A percentile compares a stretch with the other conserved stretches of the same genome.
Evolutionary conservation across 352 stramenopile species (phyloP).

Genomic region (Elongisporangium senticosum): DNA sequence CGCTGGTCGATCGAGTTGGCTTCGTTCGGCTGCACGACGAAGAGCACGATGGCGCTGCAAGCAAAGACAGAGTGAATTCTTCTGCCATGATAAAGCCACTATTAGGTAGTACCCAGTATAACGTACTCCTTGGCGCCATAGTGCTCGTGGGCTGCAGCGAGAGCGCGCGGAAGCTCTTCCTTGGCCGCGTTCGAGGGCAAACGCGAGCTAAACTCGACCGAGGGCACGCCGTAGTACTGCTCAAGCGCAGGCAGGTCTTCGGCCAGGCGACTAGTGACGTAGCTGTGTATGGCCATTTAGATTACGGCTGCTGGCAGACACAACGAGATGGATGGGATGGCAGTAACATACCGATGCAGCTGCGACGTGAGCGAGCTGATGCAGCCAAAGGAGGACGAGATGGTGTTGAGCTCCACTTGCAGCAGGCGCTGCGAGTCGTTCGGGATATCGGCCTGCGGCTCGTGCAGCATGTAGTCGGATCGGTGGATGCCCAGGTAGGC

Average conservation of each 20-base stretch:
- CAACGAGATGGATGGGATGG: not conserved
- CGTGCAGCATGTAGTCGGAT: constrained; percentile 95
- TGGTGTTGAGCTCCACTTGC: constrained; percentile 99
- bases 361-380: constrained; percentile 90
- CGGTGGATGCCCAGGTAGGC: constrained; percentile 87
- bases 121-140: constrained; percentile 70
- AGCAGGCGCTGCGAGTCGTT: constrained; percentile 59
- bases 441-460: constrained; percentile 29
- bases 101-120: not conserved
- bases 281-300: constrained; percentile 15
- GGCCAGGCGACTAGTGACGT: constrained; percentile 45
- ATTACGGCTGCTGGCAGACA: not conserved
- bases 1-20: constrained; percentile 91
- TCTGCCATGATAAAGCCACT: constrained; percentile 5
- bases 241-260: constrained; percentile 42
- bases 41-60: constrained; percentile 74
- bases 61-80: not conserved
- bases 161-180: constrained; percentile 52
- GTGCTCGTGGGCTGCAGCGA: constrained; percentile 60
- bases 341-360: constrained; percentile 81
- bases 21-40: constrained; percentile 89
- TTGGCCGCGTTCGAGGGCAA: constrained; percentile 69
- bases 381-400: constrained; percentile 96
- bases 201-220: constrained; percentile 29
- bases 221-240: constrained; percentile 39